Evolutionary conservation across 192 early-diverging fungal genomes (phyloP), one percentile per base, ranked within the genome.

Genomic region (Rhizophagus sp.): DNA sequence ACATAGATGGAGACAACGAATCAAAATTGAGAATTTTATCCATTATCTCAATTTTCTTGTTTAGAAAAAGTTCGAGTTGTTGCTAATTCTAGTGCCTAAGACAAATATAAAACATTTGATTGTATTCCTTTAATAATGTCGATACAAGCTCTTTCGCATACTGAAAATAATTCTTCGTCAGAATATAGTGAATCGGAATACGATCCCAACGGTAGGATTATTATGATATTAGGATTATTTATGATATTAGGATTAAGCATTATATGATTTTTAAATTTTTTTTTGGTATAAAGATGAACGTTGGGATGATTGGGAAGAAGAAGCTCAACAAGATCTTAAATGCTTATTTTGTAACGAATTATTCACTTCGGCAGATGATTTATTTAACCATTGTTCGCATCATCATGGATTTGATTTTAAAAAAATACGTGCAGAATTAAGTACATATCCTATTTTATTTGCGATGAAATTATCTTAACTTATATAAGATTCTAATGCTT

Each of bases 301-400:
- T 11, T 92, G 91, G 91, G 88, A 87, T 76, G 89, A 90, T 85
- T 93, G 93, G 92, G 91, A 93, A 47, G 87, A 89, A 52, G 90
- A 92, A 69, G 76, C 65, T 22, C 72, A 81, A 15, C 79, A 81
- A 13, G 86, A 88, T 0, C 83, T 89, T 83, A 89, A 92, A 81
- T 95, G 94, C 81, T 88, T 95, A 69, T 93, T 94, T 82, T 95
- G 94, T 81, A 24, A 87, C 5, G 76, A 87, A 30, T 84, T 82
- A 4, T 92, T 88, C 71, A 73, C 83, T n/a, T 79, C 82, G 44
- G 80, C 89, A n/a, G 62, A 76, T 25, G 81, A 87, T 13, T 81
- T 90, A 66, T 95, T 95, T 82, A 30, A 68, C n/a, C 94, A 95
- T 80, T 90, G 85, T 52, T 88, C 83, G 19, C 27, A 75, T 12